Percentiles rank a stretch among this genome's conserved stretches.
Conservation (phyloP, 495 filamentous ascomycete species). For the Podospora appendiculata region DNA sequence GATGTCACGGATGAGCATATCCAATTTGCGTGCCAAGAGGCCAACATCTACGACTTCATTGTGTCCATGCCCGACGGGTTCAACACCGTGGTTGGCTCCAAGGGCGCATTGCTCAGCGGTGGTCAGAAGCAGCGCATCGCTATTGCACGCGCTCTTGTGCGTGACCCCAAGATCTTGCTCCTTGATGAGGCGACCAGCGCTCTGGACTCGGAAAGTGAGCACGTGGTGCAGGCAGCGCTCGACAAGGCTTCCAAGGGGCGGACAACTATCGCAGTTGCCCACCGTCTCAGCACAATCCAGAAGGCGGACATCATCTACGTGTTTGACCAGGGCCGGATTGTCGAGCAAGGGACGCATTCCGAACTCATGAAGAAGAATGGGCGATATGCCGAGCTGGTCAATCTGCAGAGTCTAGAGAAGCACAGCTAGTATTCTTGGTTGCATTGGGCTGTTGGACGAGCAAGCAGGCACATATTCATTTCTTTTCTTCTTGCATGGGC, state of each 20-base stretch:
- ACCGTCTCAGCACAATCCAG: conserved; percentile 51
- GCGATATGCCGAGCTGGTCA: conserved; percentile 48
- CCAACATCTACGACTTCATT: conserved; percentile 63
- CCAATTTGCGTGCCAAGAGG: conserved; percentile 52
- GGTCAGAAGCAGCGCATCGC: conserved; percentile 77
- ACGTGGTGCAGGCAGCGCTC: conserved; percentile 64
- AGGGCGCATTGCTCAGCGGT: conserved; percentile 62
- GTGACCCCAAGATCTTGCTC: conserved; percentile 63
- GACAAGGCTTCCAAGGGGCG: conserved; percentile 55
- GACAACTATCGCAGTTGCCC: conserved; percentile 73
- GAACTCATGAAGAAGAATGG: conserved; percentile 45
- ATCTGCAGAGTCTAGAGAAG: conserved; percentile 69
- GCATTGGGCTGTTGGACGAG: neutral
- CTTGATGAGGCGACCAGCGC: conserved; percentile 78
- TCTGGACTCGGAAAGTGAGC: conserved; percentile 71
- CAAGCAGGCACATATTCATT: neutral
- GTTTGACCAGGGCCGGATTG: conserved; percentile 47
- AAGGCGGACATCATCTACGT: conserved; percentile 55
- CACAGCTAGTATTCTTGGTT: conserved; percentile 5
- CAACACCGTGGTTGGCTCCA: conserved; percentile 55
- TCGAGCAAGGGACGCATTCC: conserved; percentile 47
- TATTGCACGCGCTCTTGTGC: conserved; percentile 71
- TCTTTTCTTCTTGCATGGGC: neutral
- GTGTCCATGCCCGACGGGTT: conserved; percentile 55
- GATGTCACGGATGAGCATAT: conserved; percentile 46